A percentile compares a stretch with the other conserved stretches of the same genome.
Conservation (phyloP, 257 asterid species). For the Petrea volubilis region DNA sequence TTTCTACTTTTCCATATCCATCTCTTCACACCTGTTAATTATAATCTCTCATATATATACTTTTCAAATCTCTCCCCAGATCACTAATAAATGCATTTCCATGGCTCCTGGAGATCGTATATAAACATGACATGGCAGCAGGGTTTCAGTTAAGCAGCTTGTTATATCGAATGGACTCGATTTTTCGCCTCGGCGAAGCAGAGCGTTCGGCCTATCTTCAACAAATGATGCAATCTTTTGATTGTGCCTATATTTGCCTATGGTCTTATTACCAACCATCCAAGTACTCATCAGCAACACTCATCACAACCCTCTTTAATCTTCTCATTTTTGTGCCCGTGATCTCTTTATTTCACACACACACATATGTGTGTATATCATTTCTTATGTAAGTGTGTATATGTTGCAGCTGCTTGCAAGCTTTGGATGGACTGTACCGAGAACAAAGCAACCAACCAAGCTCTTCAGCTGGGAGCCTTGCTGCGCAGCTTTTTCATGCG, state of each 20-base stretch:
- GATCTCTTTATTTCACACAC: background rate
- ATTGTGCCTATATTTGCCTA: slow-evolving; percentile 64
- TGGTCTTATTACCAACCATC: slow-evolving; percentile 60
- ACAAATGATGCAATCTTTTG: slow-evolving; percentile 49
- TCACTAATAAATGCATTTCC: background rate
- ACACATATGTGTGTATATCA: background rate
- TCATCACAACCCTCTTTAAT: too few relatives aligned
- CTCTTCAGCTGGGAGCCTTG: slow-evolving; percentile 47
- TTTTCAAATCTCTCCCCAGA: slow-evolving; percentile 38
- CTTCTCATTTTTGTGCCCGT: background rate
- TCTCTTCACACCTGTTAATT: slow-evolving; percentile 26
- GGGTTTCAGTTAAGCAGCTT: background rate
- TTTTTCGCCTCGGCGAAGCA: slow-evolving; percentile 53
- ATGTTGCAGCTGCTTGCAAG: slow-evolving; percentile 45
- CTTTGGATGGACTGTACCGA: slow-evolving; percentile 47
- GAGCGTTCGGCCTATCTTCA: slow-evolving; percentile 54
- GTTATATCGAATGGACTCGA: slow-evolving; percentile 44
- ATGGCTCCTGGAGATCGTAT: background rate
- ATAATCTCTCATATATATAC: too few relatives aligned
- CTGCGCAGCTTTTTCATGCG: slow-evolving; percentile 44
- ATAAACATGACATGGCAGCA: background rate
- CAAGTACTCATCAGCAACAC: slow-evolving; percentile 34
- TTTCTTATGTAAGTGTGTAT: background rate
- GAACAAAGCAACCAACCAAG: slow-evolving; percentile 39
- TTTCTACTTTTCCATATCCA: slow-evolving; percentile 1